phyloP scores from a whole-genome alignment of 345 rosid genomes.

The Citrus sp. region DNA sequence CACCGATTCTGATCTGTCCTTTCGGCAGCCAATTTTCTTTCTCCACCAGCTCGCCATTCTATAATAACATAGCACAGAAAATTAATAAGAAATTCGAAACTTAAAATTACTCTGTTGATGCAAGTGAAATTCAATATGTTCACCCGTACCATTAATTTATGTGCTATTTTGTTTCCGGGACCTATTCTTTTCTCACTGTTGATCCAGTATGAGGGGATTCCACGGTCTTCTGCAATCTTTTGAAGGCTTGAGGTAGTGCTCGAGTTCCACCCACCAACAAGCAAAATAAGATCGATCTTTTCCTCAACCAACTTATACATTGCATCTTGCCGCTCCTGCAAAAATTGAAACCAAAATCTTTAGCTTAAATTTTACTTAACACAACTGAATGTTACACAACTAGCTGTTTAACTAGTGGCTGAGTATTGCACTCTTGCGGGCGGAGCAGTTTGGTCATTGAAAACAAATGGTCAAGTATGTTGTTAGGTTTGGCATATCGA shows the following conservation, averaged over 20 bases:
- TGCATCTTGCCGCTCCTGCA: constrained; percentile 96
- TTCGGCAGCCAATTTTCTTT: constrained; percentile 83
- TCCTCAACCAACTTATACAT: constrained; percentile 85
- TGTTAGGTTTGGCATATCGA: neutral
- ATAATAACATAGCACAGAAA: neutral
- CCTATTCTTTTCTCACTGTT: constrained; percentile 84
- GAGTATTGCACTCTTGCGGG: neutral
- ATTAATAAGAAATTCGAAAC: neutral
- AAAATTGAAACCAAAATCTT: neutral
- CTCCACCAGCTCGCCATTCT: constrained; percentile 96
- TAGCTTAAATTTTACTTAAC: neutral
- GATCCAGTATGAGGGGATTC: constrained; percentile 90
- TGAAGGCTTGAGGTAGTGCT: constrained; percentile 96
- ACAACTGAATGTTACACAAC: neutral
- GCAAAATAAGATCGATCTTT: constrained; percentile 78
- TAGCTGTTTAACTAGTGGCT: neutral
- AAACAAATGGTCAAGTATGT: neutral
- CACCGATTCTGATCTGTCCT: constrained; percentile 82
- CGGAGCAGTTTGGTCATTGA: neutral
- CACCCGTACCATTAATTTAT: constrained; percentile 62
- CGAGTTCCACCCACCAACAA: constrained; percentile 96
- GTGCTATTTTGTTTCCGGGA: constrained; percentile 86
- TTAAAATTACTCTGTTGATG: neutral
- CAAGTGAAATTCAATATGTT: neutral
- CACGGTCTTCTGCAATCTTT: constrained; percentile 78